These are phyloP conservation scores for Exserohilum rostratum DNA, from an alignment of 2,329 filamentous ascomycete species.

Conservation along the genomic window DNA sequence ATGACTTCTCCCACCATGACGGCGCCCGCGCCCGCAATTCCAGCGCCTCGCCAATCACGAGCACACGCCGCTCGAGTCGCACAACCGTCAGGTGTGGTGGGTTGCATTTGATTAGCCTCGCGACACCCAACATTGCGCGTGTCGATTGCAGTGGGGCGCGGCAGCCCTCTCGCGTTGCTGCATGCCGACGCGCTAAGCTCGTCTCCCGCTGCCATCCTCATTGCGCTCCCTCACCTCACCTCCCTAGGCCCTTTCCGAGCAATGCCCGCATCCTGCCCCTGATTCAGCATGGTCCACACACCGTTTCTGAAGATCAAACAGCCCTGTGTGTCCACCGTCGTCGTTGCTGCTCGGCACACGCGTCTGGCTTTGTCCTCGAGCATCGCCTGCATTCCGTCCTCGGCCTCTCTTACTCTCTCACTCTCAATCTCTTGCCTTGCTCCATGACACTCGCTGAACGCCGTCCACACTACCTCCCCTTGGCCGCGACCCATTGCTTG, in stretches of 20 bases:
- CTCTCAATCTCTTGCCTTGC: slow-evolving; percentile 10
- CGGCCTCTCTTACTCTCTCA: background rate
- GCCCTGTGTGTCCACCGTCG: slow-evolving; percentile 33
- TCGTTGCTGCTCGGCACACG: slow-evolving; percentile 22
- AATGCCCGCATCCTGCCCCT: slow-evolving; percentile 39
- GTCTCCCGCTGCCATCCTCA: slow-evolving; percentile 41
- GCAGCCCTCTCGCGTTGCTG: slow-evolving; percentile 32
- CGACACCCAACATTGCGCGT: slow-evolving; percentile 44
- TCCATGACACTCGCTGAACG: slow-evolving; percentile 33
- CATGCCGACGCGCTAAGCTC: slow-evolving; percentile 33
- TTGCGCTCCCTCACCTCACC: slow-evolving; percentile 17
- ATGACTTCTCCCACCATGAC: too few species aligned
- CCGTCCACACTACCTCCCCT: slow-evolving; percentile 19
- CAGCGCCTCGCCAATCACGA: slow-evolving; percentile 27
- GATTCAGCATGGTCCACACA: slow-evolving; percentile 37
- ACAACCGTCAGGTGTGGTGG: slow-evolving; percentile 19
- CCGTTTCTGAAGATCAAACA: slow-evolving; percentile 36
- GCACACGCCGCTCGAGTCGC: background rate
- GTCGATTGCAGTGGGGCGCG: slow-evolving; percentile 35
- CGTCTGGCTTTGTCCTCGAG: slow-evolving; percentile 25
- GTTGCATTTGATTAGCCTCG: slow-evolving; percentile 28
- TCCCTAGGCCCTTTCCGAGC: slow-evolving; percentile 30
- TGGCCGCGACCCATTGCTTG: slow-evolving; percentile 21
- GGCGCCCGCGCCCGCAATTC: slow-evolving; percentile 39
- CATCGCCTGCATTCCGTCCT: slow-evolving; percentile 18